A percentile compares a stretch with the other conserved stretches of the same genome.
phyloP scores from a whole-genome alignment of 768 basidiomycete species.

The Termitomyces sp. region DNA sequence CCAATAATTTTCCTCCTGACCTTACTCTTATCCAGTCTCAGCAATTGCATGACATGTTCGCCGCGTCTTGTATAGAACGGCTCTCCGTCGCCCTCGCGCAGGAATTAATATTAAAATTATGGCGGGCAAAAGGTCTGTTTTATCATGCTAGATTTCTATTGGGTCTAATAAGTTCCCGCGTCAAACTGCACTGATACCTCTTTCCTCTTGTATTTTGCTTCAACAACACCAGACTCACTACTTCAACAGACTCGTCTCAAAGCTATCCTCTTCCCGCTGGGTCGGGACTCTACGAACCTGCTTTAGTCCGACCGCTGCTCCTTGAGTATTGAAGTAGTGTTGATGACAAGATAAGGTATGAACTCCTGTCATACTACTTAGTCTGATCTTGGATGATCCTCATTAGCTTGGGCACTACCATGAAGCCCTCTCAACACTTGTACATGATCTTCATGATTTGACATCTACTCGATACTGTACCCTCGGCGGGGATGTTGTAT shows the following conservation, averaged over 20 bases:
- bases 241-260: conserved; percentile 72
- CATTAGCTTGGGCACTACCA: conserved; percentile 49
- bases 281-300: conserved; percentile 61
- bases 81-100: conserved; percentile 45
- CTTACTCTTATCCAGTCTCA: conserved; percentile 35
- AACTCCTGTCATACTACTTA: not conserved
- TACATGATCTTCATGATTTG: conserved; percentile 64
- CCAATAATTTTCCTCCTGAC: not conserved
- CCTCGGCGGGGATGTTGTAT: conserved; percentile 72
- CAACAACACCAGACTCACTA: conserved; percentile 76
- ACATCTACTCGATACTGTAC: conserved; percentile 85
- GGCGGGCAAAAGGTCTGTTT: conserved; percentile 57
- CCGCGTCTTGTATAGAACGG: conserved; percentile 46
- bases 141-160: not conserved
- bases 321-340: conserved; percentile 49
- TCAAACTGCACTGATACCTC: conserved; percentile 30
- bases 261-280: conserved; percentile 72
- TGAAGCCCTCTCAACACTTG: conserved; percentile 60
- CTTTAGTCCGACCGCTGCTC: conserved; percentile 37
- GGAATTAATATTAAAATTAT: conserved; percentile 52
- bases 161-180: conserved; percentile 16
- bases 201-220: conserved; percentile 71
- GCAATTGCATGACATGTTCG: conserved; percentile 65
- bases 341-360: conserved; percentile 60
- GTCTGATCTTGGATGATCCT: not conserved